Percentiles rank a stretch among this genome's conserved stretches.
Conservation (phyloP, 169 alveolate genomes). For the Eimeria necatrix region DNA sequence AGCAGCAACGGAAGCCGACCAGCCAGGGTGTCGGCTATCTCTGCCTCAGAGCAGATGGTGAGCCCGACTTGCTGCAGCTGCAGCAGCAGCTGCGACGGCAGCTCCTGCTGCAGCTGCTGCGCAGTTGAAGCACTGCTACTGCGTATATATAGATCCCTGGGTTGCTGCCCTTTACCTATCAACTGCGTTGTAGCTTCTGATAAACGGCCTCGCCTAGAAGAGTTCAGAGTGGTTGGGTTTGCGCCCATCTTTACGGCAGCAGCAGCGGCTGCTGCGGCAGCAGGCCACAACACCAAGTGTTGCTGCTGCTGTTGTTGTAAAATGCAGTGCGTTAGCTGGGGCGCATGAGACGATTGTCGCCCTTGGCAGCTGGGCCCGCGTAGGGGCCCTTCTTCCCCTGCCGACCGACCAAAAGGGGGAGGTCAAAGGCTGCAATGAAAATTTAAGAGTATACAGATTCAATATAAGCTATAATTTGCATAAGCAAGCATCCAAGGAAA, state of each 20-base stretch:
- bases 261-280: conserved; percentile 6
- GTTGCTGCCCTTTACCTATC: background rate
- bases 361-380: conserved; percentile 41
- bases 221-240: conserved; percentile 33
- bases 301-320: background rate
- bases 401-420: background rate
- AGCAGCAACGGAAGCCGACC: conserved; percentile 25
- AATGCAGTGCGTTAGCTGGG: background rate
- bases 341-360: conserved; percentile 1
- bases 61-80: conserved; percentile 35
- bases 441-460: background rate
- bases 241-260: conserved; percentile 15
- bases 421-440: background rate
- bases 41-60: conserved; percentile 12
- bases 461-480: background rate
- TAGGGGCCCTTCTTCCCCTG: conserved; percentile 24
- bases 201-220: conserved; percentile 46
- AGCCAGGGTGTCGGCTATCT: conserved; percentile 13
- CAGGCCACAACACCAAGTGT: background rate
- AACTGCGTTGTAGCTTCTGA: background rate
- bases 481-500: background rate
- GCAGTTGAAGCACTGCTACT: background rate
- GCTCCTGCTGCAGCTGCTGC: conserved; percentile 13
- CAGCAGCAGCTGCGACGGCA: conserved; percentile 36
- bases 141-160: background rate